Base-by-base conservation (phyloP, 1,284 basidiomycete species). In the Malassezia vespertilionis region DNA sequence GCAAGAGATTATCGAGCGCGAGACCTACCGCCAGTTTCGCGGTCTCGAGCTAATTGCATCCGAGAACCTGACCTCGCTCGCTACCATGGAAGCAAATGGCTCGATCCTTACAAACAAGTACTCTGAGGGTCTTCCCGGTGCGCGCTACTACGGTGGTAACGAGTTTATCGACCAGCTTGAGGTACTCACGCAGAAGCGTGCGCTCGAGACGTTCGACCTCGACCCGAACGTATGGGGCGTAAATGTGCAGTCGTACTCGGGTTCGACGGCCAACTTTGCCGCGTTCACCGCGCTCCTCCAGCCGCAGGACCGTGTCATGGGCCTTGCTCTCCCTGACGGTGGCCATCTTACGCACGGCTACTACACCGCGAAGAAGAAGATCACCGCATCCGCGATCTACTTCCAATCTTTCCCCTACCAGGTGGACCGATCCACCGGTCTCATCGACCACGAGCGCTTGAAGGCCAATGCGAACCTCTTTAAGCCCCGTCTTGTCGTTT, bases 361-460 rank as follows among this genome's bases (percentile, higher is more conserved):
- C 78, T 96, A 95, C 75, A 96, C 90, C 56, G 89, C 89, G 56
- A 95, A 95, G 77, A 93, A 95, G 79, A 97, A 97, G 77, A 97
- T 99, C 81, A 95, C 91, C 43, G 89, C 93, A 21, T 97, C 91
- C 32, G 96, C 91, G 15, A 96, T 97, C 76, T 97, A 97, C 79
- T 99, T 97, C 84, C 90, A 97, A 74, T 95, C 91, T 36, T 80
- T 96, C 73, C 93, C 93, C 40, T 99, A 97, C 72, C 82, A 80
- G 52, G 85, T 97, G 61, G 58, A 69, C 57, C 52, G 58, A 33
- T 50, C 62, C 49, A 86, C 83, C 53, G 84, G 93, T 72, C 78
- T 91, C 63, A 83, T 99, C 65, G 89, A 97, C 77, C 96, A 96
- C 75, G 77, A 77, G 40, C 77, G 75, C 37, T 80, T 99, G 65